Base-by-base conservation (phyloP, 139 green algal genomes). In the Astrephomene gubernaculifera region DNA sequence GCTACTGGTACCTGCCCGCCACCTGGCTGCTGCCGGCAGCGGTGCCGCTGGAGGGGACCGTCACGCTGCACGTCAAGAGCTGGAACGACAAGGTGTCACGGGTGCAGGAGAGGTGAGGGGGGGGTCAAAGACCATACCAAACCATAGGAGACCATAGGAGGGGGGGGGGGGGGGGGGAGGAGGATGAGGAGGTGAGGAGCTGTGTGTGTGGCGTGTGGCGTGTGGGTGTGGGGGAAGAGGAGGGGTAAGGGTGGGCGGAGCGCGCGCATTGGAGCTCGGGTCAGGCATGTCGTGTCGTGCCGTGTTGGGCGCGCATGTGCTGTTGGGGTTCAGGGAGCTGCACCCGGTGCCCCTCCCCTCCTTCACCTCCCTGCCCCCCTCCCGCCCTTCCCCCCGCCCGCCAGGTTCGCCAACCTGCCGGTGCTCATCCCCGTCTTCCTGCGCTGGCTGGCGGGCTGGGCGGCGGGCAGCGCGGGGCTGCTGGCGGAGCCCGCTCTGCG, bases 21-120 rank as follows among this genome's bases (percentile, higher is more conserved):
- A 70, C 65, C 45, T 78, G 45, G 65, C 22, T 86, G 25, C 45
- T 78, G 44, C 79, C 79, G 38, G n/a, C 44, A 35, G 2, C 10
- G 4, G n/a, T 85, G 1, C 79, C 63, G 6, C n/a, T 76, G 5
- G 79, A 57, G 8, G 64, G 63, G 33, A 85, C 79, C 24, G 31
- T 85, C 44, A 76, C 45, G 33, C 33, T 86, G 33, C 35, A 39
- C 33, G 65, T 86, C 79, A 86, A 86, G 64, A 61, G 35, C 79
- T 86, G 64, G 79, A 86, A 78, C 79, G 79, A 86, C 79, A 78
- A 86, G 79, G 79, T 86, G 65, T 27, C 63, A 2, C 63, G 44
- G 9, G n/a, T 74, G 29, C 31, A 84, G 63, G 63, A 74, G 41
- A 24, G 78, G 78, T 84, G 63, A 53, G 53, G 21, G 19, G 57